Conservation (phyloP, 169 alveolate genomes). For the Babesia ovata region DNA sequence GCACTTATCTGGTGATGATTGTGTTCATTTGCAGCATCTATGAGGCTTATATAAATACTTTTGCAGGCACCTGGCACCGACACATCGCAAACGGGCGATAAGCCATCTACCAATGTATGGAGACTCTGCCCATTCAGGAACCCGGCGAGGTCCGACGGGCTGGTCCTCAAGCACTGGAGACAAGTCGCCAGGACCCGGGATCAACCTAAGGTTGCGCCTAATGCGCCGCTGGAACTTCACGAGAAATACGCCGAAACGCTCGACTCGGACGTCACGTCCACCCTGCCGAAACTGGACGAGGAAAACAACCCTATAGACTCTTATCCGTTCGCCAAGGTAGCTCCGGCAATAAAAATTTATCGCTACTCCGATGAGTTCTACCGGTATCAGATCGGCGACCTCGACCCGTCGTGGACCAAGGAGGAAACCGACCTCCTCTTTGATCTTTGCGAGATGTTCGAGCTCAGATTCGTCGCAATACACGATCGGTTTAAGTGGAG, state of each 20-base stretch:
- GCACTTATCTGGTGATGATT: no score
- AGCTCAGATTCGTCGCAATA: slow-evolving; percentile 79
- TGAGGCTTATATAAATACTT: background rate
- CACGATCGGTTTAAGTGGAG: slow-evolving; percentile 79
- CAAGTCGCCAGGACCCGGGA: slow-evolving; percentile 68
- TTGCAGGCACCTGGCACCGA: background rate
- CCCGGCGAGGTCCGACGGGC: slow-evolving; percentile 77
- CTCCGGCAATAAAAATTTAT: slow-evolving; percentile 71
- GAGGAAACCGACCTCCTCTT: slow-evolving; percentile 83
- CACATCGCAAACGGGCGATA: slow-evolving; percentile 2
- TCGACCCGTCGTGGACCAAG: slow-evolving; percentile 79
- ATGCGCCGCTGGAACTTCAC: slow-evolving; percentile 28
- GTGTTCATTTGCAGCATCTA: no score
- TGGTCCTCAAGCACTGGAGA: slow-evolving; percentile 75
- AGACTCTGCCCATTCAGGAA: slow-evolving; percentile 71
- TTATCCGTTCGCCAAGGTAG: slow-evolving; percentile 73
- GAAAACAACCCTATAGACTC: slow-evolving; percentile 49
- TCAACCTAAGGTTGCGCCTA: slow-evolving; percentile 20
- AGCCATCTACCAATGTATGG: slow-evolving; percentile 59
- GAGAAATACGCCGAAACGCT: slow-evolving; percentile 24
- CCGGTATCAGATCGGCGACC: slow-evolving; percentile 51
- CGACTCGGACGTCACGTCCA: slow-evolving; percentile 44
- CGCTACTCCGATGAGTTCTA: slow-evolving; percentile 78
- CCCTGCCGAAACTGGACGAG: slow-evolving; percentile 62
- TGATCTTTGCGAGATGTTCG: slow-evolving; percentile 84